Conservation (phyloP, 257 asterid species). For the Solanum chmielewskii region DNA sequence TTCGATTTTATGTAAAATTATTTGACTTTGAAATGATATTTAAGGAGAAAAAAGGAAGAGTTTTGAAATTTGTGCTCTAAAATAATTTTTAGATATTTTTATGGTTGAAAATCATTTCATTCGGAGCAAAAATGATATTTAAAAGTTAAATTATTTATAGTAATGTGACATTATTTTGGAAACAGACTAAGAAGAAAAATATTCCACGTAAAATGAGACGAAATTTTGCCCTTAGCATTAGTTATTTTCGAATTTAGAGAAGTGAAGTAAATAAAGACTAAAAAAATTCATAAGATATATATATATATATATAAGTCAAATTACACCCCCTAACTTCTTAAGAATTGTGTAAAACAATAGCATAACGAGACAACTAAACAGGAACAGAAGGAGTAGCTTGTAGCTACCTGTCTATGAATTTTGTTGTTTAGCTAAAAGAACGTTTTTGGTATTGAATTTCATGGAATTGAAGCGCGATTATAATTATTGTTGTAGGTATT, state of each 20-base stretch:
- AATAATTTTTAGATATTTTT: too few relatives aligned
- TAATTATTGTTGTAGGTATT: conserved; percentile 17
- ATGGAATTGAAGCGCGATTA: background rate
- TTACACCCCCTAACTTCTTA: background rate
- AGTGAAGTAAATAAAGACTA: background rate
- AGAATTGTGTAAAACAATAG: background rate
- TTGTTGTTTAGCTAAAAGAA: background rate
- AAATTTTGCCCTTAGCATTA: background rate
- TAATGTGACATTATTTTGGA: too few relatives aligned
- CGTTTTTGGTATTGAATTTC: background rate
- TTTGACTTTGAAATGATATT: too few relatives aligned
- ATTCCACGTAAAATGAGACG: too few relatives aligned
- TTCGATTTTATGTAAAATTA: rapidly evolving
- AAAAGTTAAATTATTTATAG: too few relatives aligned
- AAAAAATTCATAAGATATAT: background rate
- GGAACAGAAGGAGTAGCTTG: background rate
- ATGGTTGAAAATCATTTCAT: too few relatives aligned
- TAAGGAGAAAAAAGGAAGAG: too few relatives aligned
- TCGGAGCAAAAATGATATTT: too few relatives aligned
- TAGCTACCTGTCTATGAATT: background rate
- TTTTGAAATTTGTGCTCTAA: too few relatives aligned
- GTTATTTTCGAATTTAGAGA: background rate
- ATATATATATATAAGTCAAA: too few relatives aligned
- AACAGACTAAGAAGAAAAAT: rapidly evolving
- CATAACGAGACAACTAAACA: background rate